Percentiles rank a stretch among this genome's conserved stretches.
phyloP scores from a whole-genome alignment of 176 grass and related monocot genomes.

The Carex parvula region DNA sequence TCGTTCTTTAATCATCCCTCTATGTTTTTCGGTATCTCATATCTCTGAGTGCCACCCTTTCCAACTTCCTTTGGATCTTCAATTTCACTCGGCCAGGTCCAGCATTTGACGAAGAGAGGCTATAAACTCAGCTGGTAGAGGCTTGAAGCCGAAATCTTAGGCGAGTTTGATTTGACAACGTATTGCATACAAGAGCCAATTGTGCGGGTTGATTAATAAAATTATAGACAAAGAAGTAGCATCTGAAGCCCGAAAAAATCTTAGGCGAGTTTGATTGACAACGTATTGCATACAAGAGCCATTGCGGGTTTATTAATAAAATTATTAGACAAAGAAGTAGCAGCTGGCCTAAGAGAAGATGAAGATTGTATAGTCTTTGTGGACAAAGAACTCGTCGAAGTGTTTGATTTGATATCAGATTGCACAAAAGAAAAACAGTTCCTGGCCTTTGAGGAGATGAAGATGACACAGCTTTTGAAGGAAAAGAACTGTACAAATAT shows the following conservation, averaged over 20 bases:
- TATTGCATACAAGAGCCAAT: too few relatives aligned
- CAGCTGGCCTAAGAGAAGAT: background rate
- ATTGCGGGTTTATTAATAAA: background rate
- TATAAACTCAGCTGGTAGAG: background rate
- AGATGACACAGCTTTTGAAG: background rate
- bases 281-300: background rate
- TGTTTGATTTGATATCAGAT: background rate
- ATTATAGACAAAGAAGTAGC: too few relatives aligned
- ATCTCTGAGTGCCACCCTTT: conserved; percentile 10
- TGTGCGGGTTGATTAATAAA: too few relatives aligned
- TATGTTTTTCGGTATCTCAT: conserved; percentile 28
- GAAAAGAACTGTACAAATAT: background rate
- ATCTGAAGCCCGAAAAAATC: too few relatives aligned
- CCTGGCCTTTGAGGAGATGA: background rate
- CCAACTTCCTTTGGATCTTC: background rate
- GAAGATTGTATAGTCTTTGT: background rate
- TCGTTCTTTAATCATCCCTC: conserved; percentile 12
- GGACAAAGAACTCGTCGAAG: background rate
- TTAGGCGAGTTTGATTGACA: background rate
- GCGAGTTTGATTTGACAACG: too few relatives aligned
- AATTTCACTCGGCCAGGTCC: too few relatives aligned
- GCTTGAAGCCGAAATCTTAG: background rate
- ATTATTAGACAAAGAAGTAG: background rate
- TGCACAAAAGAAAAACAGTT: background rate
- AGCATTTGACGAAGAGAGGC: background rate